Evolutionary conservation across 2,329 filamentous ascomycete species (phyloP).

Genomic region (Chaetomium strumarium): DNA sequence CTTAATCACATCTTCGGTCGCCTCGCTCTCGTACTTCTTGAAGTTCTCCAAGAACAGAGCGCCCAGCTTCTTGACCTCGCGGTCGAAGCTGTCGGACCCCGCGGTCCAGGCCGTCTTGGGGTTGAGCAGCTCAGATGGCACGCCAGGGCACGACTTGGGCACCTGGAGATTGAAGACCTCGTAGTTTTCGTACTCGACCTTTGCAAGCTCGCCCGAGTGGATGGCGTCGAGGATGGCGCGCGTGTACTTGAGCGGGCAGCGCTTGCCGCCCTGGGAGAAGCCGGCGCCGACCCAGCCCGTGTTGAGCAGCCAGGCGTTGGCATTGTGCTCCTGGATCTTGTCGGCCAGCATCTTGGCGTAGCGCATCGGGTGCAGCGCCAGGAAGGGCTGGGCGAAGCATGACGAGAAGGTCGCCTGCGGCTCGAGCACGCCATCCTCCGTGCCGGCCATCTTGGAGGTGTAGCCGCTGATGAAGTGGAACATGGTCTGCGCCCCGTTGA

Average conservation of each 20-base stretch:
- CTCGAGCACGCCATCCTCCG: slow-evolving; percentile 93
- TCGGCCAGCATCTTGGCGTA: slow-evolving; percentile 98
- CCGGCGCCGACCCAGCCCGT: slow-evolving; percentile 95
- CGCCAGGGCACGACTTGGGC: slow-evolving; percentile 84
- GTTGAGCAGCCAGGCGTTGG: slow-evolving; percentile 98
- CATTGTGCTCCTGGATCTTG: slow-evolving; percentile 92
- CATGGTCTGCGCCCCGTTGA: slow-evolving; percentile 93
- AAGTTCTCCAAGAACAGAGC: slow-evolving; percentile 94
- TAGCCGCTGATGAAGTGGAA: slow-evolving; percentile 99
- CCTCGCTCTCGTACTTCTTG: slow-evolving; percentile 84
- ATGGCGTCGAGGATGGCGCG: slow-evolving; percentile 97
- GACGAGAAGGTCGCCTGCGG: slow-evolving; percentile 98
- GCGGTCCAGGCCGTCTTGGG: slow-evolving; percentile 88
- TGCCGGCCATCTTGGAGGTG: slow-evolving; percentile 99
- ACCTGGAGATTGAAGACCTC: slow-evolving; percentile 94
- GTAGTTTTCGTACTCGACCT: slow-evolving; percentile 90
- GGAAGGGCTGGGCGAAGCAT: slow-evolving; percentile 98
- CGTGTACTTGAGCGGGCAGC: slow-evolving; percentile 97
- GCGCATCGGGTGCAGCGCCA: slow-evolving; percentile 97
- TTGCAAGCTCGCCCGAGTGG: slow-evolving; percentile 91
- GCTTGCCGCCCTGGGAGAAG: slow-evolving; percentile 85
- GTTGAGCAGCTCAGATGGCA: slow-evolving; percentile 90
- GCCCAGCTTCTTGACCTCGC: slow-evolving; percentile 86
- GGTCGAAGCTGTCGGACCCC: slow-evolving; percentile 72
- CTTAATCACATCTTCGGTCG: slow-evolving; percentile 71